Evolutionary conservation across 2,329 filamentous ascomycete genomes (phyloP).

Genomic region (Metarhizium humberi): DNA sequence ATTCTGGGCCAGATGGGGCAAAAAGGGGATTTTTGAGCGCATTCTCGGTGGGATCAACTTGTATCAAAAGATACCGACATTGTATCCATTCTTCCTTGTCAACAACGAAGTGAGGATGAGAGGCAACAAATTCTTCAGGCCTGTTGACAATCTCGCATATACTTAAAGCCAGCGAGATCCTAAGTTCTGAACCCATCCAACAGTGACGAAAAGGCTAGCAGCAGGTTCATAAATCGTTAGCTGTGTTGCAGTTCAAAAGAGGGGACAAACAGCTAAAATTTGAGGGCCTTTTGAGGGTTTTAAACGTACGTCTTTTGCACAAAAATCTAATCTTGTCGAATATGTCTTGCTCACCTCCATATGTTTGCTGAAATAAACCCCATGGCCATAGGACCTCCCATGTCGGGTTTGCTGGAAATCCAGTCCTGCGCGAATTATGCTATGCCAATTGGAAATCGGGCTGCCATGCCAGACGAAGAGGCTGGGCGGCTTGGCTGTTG

Average conservation of each 20-base stretch:
- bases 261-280: no score
- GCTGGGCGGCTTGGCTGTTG: conserved; percentile 47
- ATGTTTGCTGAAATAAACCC: conserved; percentile 67
- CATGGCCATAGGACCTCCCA: conserved; percentile 67
- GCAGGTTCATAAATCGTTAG: no score
- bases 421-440: conserved; percentile 74
- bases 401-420: conserved; percentile 55
- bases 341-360: conserved; percentile 3
- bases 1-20: neutral
- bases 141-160: no score
- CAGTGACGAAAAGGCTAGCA: no score
- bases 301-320: neutral
- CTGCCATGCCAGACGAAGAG: conserved; percentile 87
- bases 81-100: no score
- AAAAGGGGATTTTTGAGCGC: conserved; percentile 8
- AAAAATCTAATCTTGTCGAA: neutral
- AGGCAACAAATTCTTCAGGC: no score
- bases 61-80: no score
- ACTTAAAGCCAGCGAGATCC: no score
- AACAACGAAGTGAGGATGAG: no score
- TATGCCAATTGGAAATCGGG: conserved; percentile 71
- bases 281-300: no score
- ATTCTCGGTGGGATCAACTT: neutral
- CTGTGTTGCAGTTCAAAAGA: no score
- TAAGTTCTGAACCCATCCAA: no score